These are phyloP conservation scores for Pisolithus thermaeus DNA, from an alignment of 1,284 basidiomycete genomes.

Conservation along the genomic window DNA sequence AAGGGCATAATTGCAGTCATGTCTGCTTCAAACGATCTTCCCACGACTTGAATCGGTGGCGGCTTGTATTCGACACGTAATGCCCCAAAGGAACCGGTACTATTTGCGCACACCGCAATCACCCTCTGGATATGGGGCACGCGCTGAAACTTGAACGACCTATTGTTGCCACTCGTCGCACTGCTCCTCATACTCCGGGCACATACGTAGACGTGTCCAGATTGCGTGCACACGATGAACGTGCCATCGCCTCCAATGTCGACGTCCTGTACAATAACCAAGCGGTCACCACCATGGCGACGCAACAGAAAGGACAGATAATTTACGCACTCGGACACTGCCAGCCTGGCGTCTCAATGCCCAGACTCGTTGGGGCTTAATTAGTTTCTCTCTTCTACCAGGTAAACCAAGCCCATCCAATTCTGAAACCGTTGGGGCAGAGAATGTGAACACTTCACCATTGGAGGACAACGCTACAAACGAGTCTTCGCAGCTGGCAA, in stretches of 20 bases:
- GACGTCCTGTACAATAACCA: conserved; percentile 55
- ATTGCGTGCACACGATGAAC: conserved; percentile 89
- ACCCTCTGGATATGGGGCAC: conserved; percentile 83
- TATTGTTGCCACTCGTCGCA: conserved; percentile 33
- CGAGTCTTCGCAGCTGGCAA: conserved; percentile 74
- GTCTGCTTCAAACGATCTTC: conserved; percentile 64
- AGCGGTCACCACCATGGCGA: not conserved
- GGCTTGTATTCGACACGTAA: conserved; percentile 72
- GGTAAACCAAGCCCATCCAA: conserved; percentile 23
- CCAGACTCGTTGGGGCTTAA: conserved; percentile 91
- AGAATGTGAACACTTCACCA: conserved; percentile 91
- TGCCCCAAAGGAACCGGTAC: conserved; percentile 86
- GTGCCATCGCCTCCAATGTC: conserved; percentile 86
- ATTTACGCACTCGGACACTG: conserved; percentile 59
- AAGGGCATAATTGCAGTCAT: conserved; percentile 63
- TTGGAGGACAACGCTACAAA: conserved; percentile 85
- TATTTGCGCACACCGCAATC: conserved; percentile 81
- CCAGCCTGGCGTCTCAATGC: conserved; percentile 83
- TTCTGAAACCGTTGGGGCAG: conserved; percentile 37
- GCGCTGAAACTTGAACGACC: conserved; percentile 78
- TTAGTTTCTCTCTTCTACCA: conserved; percentile 31
- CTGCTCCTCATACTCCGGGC: conserved; percentile 49
- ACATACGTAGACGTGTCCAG: conserved; percentile 90
- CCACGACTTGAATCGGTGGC: conserved; percentile 51
- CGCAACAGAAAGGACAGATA: not conserved